phyloP scores from a whole-genome alignment of 768 basidiomycete species.

The Boletus tylopilopsis region DNA sequence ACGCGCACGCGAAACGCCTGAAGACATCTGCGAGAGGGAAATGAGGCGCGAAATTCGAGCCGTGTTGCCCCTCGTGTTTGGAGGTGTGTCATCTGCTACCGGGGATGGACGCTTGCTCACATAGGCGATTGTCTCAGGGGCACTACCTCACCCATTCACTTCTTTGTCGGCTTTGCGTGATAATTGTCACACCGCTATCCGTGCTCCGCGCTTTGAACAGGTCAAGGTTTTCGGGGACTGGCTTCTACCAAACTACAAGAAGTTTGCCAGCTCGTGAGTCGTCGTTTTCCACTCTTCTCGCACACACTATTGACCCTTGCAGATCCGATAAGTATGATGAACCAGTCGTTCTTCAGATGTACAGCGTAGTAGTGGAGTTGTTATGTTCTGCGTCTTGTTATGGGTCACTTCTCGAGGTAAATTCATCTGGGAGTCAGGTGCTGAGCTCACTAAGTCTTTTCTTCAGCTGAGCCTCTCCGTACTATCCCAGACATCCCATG shows the following conservation, averaged over 20 bases:
- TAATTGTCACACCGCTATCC: conserved; percentile 44
- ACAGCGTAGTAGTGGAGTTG: conserved; percentile 54
- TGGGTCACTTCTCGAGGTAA: conserved; percentile 65
- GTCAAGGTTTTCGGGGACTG: conserved; percentile 66
- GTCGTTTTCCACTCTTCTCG: not conserved
- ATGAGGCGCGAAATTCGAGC: conserved; percentile 68
- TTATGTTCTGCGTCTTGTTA: conserved; percentile 64
- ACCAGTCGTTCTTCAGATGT: conserved; percentile 46
- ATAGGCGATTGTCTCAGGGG: conserved; percentile 29
- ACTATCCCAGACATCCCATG: conserved; percentile 49
- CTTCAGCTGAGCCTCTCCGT: conserved; percentile 51
- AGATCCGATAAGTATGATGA: conserved; percentile 33
- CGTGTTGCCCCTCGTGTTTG: conserved; percentile 65
- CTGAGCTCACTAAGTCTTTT: conserved; percentile 8
- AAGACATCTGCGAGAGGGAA: conserved; percentile 64
- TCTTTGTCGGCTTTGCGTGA: conserved; percentile 39
- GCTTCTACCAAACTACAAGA: conserved; percentile 68
- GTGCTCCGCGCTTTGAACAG: conserved; percentile 70
- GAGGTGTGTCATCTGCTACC: conserved; percentile 37
- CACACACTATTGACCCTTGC: not conserved
- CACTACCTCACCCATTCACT: conserved; percentile 19
- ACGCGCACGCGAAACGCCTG: conserved; percentile 66
- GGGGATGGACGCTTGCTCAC: conserved; percentile 3
- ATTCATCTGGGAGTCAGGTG: not conserved
- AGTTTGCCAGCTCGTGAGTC: conserved; percentile 47